Conservation (phyloP, 768 basidiomycete species). For the Mycena albidolilacea region DNA sequence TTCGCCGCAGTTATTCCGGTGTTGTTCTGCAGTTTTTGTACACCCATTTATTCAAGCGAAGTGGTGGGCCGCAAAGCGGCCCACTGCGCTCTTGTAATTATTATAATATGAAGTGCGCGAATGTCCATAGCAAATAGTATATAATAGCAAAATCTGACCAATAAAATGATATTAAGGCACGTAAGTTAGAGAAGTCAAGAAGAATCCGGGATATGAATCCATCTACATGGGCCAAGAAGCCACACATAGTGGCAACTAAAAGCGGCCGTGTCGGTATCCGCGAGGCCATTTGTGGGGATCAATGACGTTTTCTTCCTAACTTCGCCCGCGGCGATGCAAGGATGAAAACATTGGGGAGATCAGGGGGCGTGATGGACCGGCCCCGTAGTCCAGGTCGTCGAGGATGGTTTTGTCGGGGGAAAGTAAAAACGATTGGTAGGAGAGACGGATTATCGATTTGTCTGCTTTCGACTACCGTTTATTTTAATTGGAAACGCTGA, state of each 20-base stretch:
- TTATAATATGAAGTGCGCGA: constrained; percentile 6
- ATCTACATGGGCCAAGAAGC: constrained; percentile 34
- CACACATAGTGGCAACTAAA: constrained; percentile 44
- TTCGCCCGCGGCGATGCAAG: constrained; percentile 62
- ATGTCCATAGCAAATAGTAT: constrained; percentile 32
- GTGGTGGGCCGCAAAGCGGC: no score
- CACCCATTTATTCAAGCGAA: no score
- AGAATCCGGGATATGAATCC: constrained; percentile 41
- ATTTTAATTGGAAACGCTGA: constrained; percentile 89
- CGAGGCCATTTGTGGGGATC: constrained; percentile 68
- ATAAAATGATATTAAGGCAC: constrained; percentile 58
- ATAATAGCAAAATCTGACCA: constrained; percentile 39
- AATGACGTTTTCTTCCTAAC: constrained; percentile 54
- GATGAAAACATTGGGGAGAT: constrained; percentile 47
- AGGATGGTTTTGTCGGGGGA: constrained; percentile 53
- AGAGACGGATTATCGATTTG: constrained; percentile 74
- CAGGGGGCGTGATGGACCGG: constrained; percentile 51
- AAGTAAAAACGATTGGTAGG: constrained; percentile 67
- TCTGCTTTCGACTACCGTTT: constrained; percentile 87
- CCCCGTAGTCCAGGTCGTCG: constrained; percentile 56
- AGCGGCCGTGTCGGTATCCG: constrained; percentile 60
- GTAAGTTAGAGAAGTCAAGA: constrained; percentile 57
- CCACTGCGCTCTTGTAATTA: constrained; percentile 37
- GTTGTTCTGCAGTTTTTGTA: no score
- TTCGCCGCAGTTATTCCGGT: no score